A percentile compares a stretch with the other conserved stretches of the same genome.
phyloP scores from a whole-genome alignment of 2,329 filamentous ascomycete species.

The Falciphora oryzae region DNA sequence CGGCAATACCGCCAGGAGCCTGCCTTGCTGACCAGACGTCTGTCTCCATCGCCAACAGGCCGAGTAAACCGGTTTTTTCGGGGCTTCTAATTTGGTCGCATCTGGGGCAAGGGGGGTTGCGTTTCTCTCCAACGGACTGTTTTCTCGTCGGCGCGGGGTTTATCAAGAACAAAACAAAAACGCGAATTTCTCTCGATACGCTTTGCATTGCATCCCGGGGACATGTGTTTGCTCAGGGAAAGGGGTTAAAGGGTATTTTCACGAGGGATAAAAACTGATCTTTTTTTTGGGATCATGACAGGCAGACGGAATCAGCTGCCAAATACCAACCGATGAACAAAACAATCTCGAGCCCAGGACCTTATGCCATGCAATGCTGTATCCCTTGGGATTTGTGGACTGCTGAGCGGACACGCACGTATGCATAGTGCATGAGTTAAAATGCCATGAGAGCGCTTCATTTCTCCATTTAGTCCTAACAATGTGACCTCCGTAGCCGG shows the following conservation, averaged over 20 bases:
- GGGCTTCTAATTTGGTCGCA: constrained; percentile 10
- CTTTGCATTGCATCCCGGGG: constrained; percentile 4
- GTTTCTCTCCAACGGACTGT: background rate
- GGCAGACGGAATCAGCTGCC: constrained; percentile 4
- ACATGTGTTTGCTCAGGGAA: constrained; percentile 2
- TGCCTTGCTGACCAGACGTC: background rate
- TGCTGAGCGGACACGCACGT: no score
- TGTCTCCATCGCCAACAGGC: background rate
- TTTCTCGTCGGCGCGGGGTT: background rate
- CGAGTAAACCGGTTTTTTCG: constrained; percentile 9
- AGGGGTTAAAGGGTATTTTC: constrained; percentile 4
- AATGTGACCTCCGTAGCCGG: no score
- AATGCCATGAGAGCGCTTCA: no score
- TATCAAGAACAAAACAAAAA: constrained; percentile 5
- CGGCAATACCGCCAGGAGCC: background rate
- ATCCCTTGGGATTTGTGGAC: background rate
- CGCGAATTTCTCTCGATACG: constrained; percentile 1
- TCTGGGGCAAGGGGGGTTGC: constrained; percentile 7
- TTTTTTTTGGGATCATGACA: background rate
- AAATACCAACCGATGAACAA: constrained; percentile 4
- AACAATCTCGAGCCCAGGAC: background rate
- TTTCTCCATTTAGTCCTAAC: no score
- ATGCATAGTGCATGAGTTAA: no score
- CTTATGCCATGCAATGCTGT: background rate
- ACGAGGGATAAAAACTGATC: background rate